A percentile compares a stretch with the other conserved stretches of the same genome.
Evolutionary conservation across 2,329 filamentous ascomycete species (phyloP).

Genomic region (Xylaria sp.): DNA sequence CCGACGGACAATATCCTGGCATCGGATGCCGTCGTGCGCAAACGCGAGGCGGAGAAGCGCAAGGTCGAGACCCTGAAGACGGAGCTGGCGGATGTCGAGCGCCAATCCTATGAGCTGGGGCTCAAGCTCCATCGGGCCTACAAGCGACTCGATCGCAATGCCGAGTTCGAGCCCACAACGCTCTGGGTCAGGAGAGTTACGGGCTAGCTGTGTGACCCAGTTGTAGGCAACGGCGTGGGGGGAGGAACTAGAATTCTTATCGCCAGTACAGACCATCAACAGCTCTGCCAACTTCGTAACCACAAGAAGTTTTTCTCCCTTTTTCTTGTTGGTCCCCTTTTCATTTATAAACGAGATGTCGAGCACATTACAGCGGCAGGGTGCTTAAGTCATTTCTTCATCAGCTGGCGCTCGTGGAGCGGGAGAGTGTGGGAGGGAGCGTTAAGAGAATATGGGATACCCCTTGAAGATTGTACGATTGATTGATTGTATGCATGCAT

Average conservation of each 20-base stretch:
- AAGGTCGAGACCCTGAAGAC: constrained; percentile 74
- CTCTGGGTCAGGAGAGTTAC: constrained; percentile 85
- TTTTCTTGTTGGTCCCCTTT: neutral
- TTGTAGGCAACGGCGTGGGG: neutral
- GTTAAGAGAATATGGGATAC: neutral
- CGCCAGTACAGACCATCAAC: neutral
- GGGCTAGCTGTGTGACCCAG: constrained; percentile 54
- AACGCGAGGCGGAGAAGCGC: constrained; percentile 67
- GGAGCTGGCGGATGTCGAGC: constrained; percentile 77
- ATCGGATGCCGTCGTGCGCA: constrained; percentile 70
- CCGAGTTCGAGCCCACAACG: constrained; percentile 71
- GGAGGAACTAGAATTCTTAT: neutral
- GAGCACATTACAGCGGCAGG: neutral
- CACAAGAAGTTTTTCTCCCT: neutral
- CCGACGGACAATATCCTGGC: constrained; percentile 75
- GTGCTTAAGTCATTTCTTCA: constrained; percentile 2
- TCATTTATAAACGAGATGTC: neutral
- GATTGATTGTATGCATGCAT: neutral
- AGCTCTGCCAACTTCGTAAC: neutral
- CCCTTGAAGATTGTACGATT: constrained; percentile 23
- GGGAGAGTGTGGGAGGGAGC: neutral
- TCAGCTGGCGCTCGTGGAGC: constrained; percentile 7
- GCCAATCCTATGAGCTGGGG: constrained; percentile 82
- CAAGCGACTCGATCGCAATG: constrained; percentile 77
- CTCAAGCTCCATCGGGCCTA: constrained; percentile 78